phyloP scores from a whole-genome alignment of 2,329 filamentous ascomycete genomes.

The Raffaelea arxii region DNA sequence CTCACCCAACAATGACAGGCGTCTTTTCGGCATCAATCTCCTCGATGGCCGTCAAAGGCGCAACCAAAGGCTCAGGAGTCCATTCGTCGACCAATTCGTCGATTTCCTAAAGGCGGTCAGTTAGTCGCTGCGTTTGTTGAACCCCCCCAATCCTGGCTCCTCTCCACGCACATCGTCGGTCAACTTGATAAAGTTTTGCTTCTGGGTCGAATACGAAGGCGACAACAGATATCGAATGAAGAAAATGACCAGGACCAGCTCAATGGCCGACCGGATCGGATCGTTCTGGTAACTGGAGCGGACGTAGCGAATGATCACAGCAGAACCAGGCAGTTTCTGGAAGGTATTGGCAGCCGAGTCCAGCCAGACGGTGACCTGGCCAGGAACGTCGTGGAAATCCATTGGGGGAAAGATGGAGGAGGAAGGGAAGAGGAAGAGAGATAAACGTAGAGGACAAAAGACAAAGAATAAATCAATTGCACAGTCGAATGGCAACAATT shows the following conservation, averaged over 20 bases:
- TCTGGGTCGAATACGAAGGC: constrained; percentile 84
- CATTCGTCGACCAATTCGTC: constrained; percentile 96
- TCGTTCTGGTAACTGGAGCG: constrained; percentile 97
- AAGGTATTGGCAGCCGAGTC: constrained; percentile 54
- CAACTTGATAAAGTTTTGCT: constrained; percentile 80
- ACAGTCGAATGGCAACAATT: background rate
- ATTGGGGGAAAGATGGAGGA: constrained; percentile 25
- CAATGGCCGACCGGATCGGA: constrained; percentile 84
- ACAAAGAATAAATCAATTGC: background rate
- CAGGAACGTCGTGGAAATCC: constrained; percentile 55
- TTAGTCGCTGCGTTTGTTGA: too few relatives aligned
- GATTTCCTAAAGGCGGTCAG: constrained; percentile 51
- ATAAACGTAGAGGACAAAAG: background rate
- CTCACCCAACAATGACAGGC: constrained; percentile 78
- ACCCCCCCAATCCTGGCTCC: background rate
- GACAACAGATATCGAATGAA: constrained; percentile 88
- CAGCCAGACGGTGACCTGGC: constrained; percentile 40
- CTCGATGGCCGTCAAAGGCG: constrained; percentile 63
- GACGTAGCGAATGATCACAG: constrained; percentile 90
- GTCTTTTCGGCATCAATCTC: constrained; percentile 74
- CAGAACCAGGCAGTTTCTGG: constrained; percentile 85
- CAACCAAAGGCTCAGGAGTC: constrained; percentile 86
- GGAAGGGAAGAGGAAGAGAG: background rate
- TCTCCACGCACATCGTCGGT: constrained; percentile 56
- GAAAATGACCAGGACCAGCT: constrained; percentile 89